Evolutionary conservation across 805 yeast genomes (phyloP).

Genomic region (Kuraishia ogatae): DNA sequence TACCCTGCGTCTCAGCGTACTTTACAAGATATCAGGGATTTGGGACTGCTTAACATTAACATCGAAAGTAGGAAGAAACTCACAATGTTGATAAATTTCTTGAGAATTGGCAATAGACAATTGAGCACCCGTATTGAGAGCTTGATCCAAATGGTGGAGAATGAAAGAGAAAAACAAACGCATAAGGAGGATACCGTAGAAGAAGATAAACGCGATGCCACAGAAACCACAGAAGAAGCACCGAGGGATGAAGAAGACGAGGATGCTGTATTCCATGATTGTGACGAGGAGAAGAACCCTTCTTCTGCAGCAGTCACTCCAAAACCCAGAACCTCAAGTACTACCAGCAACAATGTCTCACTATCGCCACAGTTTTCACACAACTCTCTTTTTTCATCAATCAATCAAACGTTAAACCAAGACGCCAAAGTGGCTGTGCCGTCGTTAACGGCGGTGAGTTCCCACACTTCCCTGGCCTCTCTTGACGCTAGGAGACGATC

Average conservation of each 20-base stretch:
- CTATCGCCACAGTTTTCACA: neutral
- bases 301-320: neutral
- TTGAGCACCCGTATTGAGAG: constrained; percentile 57
- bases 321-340: neutral
- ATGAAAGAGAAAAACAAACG: constrained; percentile 9
- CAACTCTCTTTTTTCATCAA: neutral
- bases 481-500: constrained; percentile 2
- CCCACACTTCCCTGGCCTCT: constrained; percentile 10
- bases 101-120: constrained; percentile 74
- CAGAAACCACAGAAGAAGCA: constrained; percentile 6
- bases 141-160: constrained; percentile 27
- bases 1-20: constrained; percentile 12
- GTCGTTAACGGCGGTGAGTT: constrained; percentile 11
- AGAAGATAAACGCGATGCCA: constrained; percentile 4
- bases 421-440: neutral
- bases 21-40: constrained; percentile 23
- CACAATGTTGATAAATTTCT: constrained; percentile 69
- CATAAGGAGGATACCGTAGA: constrained; percentile 6
- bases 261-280: constrained; percentile 2
- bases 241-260: neutral
- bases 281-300: neutral
- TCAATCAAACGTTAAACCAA: neutral
- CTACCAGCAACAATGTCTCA: neutral
- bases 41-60: constrained; percentile 23
- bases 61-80: constrained; percentile 69